Evolutionary conservation across 306 rosid genomes (phyloP).

Genomic region (Malus asiatica): DNA sequence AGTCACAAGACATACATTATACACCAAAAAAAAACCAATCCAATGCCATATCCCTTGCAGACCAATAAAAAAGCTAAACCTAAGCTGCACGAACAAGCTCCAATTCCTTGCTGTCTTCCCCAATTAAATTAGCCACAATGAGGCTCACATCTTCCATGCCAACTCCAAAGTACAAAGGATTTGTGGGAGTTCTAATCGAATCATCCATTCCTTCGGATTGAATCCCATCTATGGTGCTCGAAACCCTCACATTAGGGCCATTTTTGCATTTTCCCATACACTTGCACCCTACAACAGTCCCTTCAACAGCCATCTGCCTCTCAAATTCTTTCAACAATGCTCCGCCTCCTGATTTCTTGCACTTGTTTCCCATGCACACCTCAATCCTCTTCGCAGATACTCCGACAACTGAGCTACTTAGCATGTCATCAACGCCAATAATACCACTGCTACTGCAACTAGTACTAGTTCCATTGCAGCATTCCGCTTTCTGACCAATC

Average conservation of each 20-base stretch:
- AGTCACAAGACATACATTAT: background rate
- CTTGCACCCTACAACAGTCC: constrained; percentile 65
- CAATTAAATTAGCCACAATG: constrained; percentile 47
- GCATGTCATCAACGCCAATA: constrained; percentile 5
- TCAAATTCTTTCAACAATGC: constrained; percentile 61
- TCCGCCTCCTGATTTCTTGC: constrained; percentile 58
- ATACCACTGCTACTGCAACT: constrained; percentile 6
- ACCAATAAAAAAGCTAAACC: background rate
- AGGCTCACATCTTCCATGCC: constrained; percentile 64
- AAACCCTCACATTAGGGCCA: constrained; percentile 81
- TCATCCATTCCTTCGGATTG: constrained; percentile 26
- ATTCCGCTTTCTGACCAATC: constrained; percentile 8
- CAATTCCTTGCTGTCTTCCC: constrained; percentile 26
- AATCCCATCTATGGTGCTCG: constrained; percentile 14
- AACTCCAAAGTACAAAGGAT: constrained; percentile 69
- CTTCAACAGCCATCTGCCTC: constrained; percentile 50
- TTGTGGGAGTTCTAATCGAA: constrained; percentile 37
- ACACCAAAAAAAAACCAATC: background rate
- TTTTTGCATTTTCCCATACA: constrained; percentile 92
- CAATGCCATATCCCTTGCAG: background rate
- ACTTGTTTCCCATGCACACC: constrained; percentile 88
- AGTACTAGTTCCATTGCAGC: constrained; percentile 18
- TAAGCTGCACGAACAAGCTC: constrained; percentile 23
- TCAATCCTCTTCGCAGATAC: constrained; percentile 47
- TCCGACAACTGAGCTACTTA: background rate